Percentiles rank a stretch among this genome's conserved stretches.
Evolutionary conservation across 139 green algal genomes (phyloP).

Genomic region (Picochlorum sp.): DNA sequence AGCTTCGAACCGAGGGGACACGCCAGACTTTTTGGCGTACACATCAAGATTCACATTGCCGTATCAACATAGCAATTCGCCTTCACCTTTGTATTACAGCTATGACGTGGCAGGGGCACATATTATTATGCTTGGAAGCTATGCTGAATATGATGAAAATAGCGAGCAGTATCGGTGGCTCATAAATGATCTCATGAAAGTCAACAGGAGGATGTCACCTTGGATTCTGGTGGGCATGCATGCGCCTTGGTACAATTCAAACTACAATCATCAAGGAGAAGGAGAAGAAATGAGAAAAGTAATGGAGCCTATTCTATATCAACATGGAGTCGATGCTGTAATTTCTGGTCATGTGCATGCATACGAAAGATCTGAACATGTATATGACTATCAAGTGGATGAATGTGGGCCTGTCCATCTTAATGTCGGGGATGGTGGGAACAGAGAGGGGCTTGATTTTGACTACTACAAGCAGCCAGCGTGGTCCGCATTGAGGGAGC

Average conservation of each 20-base stretch:
- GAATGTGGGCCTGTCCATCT: slow-evolving; percentile 44
- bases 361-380: slow-evolving; percentile 44
- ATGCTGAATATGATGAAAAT: slow-evolving; percentile 10
- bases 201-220: slow-evolving; percentile 56
- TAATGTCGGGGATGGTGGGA: slow-evolving; percentile 68
- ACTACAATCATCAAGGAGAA: slow-evolving; percentile 49
- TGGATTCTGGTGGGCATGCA: slow-evolving; percentile 66
- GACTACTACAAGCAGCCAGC: slow-evolving; percentile 29
- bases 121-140: slow-evolving; percentile 48
- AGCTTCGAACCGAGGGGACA: background rate
- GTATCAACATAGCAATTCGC: slow-evolving; percentile 12
- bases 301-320: slow-evolving; percentile 51
- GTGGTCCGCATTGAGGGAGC: slow-evolving; percentile 49
- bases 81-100: slow-evolving; percentile 47
- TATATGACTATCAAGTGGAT: slow-evolving; percentile 24
- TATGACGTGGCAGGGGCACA: slow-evolving; percentile 48
- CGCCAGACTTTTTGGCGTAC: slow-evolving; percentile 30
- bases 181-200: slow-evolving; percentile 38
- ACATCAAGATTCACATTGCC: slow-evolving; percentile 27
- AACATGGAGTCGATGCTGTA: slow-evolving; percentile 52
- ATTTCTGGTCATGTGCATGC: slow-evolving; percentile 68
- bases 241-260: slow-evolving; percentile 71
- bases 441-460: slow-evolving; percentile 55
- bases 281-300: slow-evolving; percentile 39
- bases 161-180: slow-evolving; percentile 59